Base-by-base conservation (phyloP, 352 stramenopile genomes). In the Phytophthora pistaciae region DNA sequence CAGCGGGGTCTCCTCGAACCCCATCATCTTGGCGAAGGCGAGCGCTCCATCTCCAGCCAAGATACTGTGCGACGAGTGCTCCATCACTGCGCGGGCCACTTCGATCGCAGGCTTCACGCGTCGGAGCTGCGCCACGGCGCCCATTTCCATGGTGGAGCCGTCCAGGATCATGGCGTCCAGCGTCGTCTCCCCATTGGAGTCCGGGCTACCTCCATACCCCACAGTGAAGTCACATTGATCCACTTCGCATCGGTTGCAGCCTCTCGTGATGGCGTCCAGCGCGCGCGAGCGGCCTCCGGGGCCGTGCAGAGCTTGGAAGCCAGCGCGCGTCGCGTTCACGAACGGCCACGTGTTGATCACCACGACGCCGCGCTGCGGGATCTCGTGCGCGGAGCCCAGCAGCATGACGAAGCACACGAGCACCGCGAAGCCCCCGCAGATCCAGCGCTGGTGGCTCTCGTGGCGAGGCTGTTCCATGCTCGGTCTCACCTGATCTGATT, bases 161-260 rank as follows among this genome's bases (percentile, higher is more conserved):
- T 97, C 91, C 70, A 98, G 74, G 61, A 98, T 95, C 91, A 98
- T 97, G 6, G 93, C 91, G 60, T 98, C 93, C 13, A 98, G 82
- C 21, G 91, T 97, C 11, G 92, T 97, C 66, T 97, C 89, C 5
- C 91, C 93, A n/a, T 64, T 82, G 2, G 83, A 86, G 64, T 98
- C 92, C 0, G 93, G 92, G 54, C 91, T 96, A 8, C 91, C 91
- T 18, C 93, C 93, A 62, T 91, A 98, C 1, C 93, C 93, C 57
- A 97, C 91, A 0, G 89, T 96, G 55, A 90, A 92, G 66, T 97
- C 91, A 70, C 91, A 97, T 75, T 96, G 91, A 52, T 96, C 85
- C 27, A 92, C 66, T 66, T 96, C 90, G 58, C 90, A 96, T 33
- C 77, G 84, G 33, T 93, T 88, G 81, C 90, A 95, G 36, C 90